phyloP scores from a whole-genome alignment of 257 asterid genomes.

The Solanum appendiculatum region DNA sequence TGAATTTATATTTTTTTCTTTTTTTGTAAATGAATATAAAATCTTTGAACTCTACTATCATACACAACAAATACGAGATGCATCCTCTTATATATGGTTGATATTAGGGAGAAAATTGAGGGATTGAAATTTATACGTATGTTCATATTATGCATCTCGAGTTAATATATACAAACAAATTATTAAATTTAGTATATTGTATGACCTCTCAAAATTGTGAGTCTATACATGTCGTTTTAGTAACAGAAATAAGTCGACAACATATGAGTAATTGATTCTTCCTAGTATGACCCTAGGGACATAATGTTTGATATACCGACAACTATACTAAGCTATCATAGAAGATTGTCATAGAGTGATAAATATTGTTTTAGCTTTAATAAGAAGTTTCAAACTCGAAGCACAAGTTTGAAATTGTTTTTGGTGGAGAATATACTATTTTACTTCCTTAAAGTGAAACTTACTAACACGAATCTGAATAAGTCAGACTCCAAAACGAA shows the following conservation, averaged over 20 bases:
- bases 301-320: not conserved
- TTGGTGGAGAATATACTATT: no score
- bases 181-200: no score
- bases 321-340: accelerated
- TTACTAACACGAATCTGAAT: no score
- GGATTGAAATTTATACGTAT: accelerated
- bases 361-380: not conserved
- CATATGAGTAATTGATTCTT: not conserved
- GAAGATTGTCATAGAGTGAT: not conserved
- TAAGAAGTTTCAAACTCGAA: no score
- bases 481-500: no score
- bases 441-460: no score
- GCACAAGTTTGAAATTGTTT: no score
- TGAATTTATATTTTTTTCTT: no score
- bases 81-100: not conserved
- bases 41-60: not conserved
- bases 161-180: not conserved
- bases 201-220: not conserved
- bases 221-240: not conserved
- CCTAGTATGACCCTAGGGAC: not conserved
- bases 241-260: not conserved
- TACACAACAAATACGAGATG: not conserved
- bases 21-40: not conserved
- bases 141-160: no score
- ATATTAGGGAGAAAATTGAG: no score